Conservation (phyloP, 2,329 filamentous ascomycete species). For the Paecilomyces formosus region DNA sequence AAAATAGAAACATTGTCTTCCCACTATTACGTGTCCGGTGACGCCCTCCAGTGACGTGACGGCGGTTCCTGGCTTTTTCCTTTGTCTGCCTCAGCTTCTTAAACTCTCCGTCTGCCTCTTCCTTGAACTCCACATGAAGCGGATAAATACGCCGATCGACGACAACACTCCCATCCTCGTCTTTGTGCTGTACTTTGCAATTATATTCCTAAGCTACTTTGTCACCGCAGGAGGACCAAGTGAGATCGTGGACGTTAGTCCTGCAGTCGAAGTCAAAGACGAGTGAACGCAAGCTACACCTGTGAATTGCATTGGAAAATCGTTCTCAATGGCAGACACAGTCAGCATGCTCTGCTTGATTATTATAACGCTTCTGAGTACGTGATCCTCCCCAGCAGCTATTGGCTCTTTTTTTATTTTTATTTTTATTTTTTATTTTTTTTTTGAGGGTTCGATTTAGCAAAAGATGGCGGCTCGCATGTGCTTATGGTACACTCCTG, state of each 20-base stretch:
- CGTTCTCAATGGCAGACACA: background rate
- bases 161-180: constrained; percentile 19
- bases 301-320: background rate
- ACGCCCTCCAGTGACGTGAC: background rate
- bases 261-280: background rate
- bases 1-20: background rate
- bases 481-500: background rate
- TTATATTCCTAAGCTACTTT: constrained; percentile 18
- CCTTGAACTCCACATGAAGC: constrained; percentile 12
- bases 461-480: background rate
- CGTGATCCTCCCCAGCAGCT: background rate
- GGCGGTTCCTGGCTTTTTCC: background rate
- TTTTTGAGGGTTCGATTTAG: background rate
- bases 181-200: constrained; percentile 18
- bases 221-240: constrained; percentile 11
- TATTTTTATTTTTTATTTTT: too few relatives aligned
- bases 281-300: background rate
- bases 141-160: constrained; percentile 14
- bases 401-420: background rate
- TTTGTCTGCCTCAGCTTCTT: background rate
- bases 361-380: background rate
- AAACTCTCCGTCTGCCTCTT: background rate
- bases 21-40: background rate
- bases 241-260: constrained; percentile 6
- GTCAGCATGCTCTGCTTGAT: background rate